These are phyloP conservation scores for Achlya hypogyna DNA, from an alignment of 352 stramenopile genomes.

Conservation along the genomic window DNA sequence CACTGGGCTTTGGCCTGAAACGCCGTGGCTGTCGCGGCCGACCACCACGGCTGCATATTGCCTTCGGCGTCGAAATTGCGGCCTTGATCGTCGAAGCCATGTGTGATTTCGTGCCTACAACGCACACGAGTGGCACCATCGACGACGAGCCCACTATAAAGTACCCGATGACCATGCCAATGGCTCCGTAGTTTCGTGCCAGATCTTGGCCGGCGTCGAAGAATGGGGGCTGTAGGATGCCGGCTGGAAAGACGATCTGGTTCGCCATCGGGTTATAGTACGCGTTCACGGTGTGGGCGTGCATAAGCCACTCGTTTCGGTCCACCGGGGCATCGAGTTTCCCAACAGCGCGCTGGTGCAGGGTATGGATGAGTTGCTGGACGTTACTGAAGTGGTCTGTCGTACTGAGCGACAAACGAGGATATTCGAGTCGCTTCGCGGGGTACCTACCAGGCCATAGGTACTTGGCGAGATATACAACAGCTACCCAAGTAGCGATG, in stretches of 20 bases:
- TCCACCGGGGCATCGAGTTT: conserved; percentile 32
- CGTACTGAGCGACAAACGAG: conserved; percentile 34
- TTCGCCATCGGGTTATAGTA: conserved; percentile 66
- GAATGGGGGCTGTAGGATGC: conserved; percentile 92
- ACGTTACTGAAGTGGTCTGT: conserved; percentile 42
- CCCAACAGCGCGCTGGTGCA: conserved; percentile 25
- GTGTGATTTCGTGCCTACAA: conserved; percentile 87
- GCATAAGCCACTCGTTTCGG: conserved; percentile 83
- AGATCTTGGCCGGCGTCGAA: conserved; percentile 77
- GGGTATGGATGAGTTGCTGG: conserved; percentile 31
- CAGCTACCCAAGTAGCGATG: conserved; percentile 3
- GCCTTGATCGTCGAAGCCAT: conserved; percentile 92
- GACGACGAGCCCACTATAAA: neutral
- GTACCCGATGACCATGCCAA: conserved; percentile 86
- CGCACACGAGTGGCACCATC: neutral
- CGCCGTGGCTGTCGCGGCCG: conserved; percentile 58
- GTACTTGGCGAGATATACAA: neutral
- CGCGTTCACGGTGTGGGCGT: conserved; percentile 88
- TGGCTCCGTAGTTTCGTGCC: conserved; percentile 89
- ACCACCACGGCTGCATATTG: conserved; percentile 92
- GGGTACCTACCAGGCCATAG: conserved; percentile 7
- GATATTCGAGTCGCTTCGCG: conserved; percentile 26
- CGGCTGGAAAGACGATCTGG: conserved; percentile 94
- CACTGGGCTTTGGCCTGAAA: conserved; percentile 57
- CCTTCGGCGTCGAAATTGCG: conserved; percentile 82